These are phyloP conservation scores for Malbranchea zuffiana DNA, from an alignment of 2,329 filamentous ascomycete species.

Conservation along the genomic window DNA sequence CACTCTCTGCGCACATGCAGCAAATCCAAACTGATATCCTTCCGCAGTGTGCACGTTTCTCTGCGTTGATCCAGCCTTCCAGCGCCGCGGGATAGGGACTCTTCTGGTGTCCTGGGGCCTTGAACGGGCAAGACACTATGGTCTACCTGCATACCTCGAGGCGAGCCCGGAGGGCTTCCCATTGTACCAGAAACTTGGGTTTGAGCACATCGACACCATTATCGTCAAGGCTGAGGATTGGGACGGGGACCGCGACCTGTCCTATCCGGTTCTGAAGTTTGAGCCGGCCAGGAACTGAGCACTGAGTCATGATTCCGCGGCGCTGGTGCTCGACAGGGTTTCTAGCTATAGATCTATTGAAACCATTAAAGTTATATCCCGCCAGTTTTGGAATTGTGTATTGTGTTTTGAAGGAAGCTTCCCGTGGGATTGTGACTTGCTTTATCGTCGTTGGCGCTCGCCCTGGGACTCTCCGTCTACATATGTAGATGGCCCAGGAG, in stretches of 20 bases:
- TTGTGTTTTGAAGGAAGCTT: too few relatives aligned
- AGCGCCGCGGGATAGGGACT: slow-evolving; percentile 17
- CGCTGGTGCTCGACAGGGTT: too few relatives aligned
- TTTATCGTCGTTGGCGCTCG: too few relatives aligned
- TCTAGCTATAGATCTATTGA: too few relatives aligned
- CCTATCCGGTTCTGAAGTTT: neutral
- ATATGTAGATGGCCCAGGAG: too few relatives aligned
- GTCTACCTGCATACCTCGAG: slow-evolving; percentile 17
- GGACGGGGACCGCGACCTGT: neutral
- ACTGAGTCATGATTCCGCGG: too few relatives aligned
- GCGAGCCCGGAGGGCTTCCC: slow-evolving; percentile 11
- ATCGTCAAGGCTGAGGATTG: neutral
- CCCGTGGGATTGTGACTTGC: too few relatives aligned
- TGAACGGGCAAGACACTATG: slow-evolving; percentile 16
- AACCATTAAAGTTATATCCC: too few relatives aligned
- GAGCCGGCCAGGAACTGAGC: too few relatives aligned
- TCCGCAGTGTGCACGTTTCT: slow-evolving; percentile 16
- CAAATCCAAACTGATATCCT: neutral
- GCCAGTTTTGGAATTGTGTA: too few relatives aligned
- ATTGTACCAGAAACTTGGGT: slow-evolving; percentile 11
- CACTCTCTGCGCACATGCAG: neutral
- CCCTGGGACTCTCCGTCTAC: too few relatives aligned
- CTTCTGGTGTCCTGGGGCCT: slow-evolving; percentile 20
- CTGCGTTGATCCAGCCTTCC: slow-evolving; percentile 18
- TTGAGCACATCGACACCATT: slow-evolving; percentile 14